Conservation (phyloP, 371 early-diverging fungal species). For the Mortierella sp. region DNA sequence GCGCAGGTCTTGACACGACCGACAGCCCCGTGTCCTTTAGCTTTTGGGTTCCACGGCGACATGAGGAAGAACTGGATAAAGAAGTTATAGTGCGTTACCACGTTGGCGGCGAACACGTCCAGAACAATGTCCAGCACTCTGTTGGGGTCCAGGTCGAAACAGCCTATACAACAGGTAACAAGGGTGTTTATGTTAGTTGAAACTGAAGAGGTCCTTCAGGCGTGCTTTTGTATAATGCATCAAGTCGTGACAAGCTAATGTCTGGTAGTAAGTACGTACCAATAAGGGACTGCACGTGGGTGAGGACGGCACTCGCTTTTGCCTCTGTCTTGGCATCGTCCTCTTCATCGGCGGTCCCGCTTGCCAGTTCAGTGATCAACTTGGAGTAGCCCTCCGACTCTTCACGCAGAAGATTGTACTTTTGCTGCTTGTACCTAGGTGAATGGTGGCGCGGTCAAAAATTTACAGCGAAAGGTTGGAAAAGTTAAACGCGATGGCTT, state of each 20-base stretch:
- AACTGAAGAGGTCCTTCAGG: too few species aligned
- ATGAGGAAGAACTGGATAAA: slow-evolving; percentile 80
- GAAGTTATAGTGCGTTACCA: slow-evolving; percentile 81
- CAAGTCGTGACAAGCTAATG: not conserved
- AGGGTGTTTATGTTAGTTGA: not conserved
- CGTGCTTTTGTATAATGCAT: too few species aligned
- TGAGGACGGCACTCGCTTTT: slow-evolving; percentile 22
- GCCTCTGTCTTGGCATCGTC: slow-evolving; percentile 9
- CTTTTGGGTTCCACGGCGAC: slow-evolving; percentile 75
- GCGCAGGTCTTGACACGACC: slow-evolving; percentile 63
- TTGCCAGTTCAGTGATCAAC: slow-evolving; percentile 76
- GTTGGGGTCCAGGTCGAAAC: slow-evolving; percentile 91
- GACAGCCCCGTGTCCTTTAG: slow-evolving; percentile 12
- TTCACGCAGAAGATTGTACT: slow-evolving; percentile 92
- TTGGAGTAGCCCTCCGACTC: slow-evolving; percentile 91
- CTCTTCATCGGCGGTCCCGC: slow-evolving; percentile 35
- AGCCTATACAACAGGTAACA: slow-evolving; percentile 58
- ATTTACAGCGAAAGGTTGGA: not conserved
- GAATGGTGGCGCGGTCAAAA: not conserved
- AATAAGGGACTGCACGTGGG: slow-evolving; percentile 38
- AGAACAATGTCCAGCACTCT: slow-evolving; percentile 88
- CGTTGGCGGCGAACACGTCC: slow-evolving; percentile 82
- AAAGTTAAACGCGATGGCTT: not conserved
- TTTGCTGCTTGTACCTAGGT: slow-evolving; percentile 87
- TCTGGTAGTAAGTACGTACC: slow-evolving; percentile 12